Conservation (phyloP, 768 basidiomycete genomes). For the Fomitopsis serialis region DNA sequence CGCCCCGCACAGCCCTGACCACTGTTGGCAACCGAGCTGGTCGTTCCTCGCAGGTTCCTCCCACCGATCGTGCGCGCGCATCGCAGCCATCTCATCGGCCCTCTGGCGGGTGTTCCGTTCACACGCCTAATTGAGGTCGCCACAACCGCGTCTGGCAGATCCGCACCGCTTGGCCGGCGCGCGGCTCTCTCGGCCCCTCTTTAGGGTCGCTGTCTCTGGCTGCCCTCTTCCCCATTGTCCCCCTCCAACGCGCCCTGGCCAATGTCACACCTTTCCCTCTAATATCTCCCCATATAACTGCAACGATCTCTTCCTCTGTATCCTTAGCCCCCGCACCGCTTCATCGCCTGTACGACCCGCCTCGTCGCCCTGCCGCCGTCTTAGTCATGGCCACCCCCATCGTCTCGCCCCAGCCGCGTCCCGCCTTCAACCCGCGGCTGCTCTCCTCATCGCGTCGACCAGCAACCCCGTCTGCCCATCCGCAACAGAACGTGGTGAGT, state of each 20-base stretch:
- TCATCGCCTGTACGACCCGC: slow-evolving; percentile 9
- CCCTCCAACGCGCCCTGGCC: slow-evolving; percentile 11
- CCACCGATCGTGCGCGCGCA: too few species aligned
- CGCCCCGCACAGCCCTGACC: too few species aligned
- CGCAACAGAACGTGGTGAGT: slow-evolving; percentile 20
- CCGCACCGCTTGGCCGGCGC: not conserved
- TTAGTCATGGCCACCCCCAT: slow-evolving; percentile 34
- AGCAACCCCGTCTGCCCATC: slow-evolving; percentile 21
- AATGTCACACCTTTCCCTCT: slow-evolving; percentile 17
- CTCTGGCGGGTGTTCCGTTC: not conserved
- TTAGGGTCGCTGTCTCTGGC: slow-evolving; percentile 4
- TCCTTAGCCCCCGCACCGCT: slow-evolving; percentile 20
- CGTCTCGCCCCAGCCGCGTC: slow-evolving; percentile 35
- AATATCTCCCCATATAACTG: slow-evolving; percentile 24
- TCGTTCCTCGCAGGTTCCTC: too few species aligned
- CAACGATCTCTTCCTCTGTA: slow-evolving; percentile 26
- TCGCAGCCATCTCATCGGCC: too few species aligned
- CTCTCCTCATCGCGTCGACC: slow-evolving; percentile 4
- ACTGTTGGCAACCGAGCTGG: too few species aligned
- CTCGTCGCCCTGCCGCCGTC: slow-evolving; percentile 4
- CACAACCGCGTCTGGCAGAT: not conserved
- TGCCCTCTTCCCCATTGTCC: slow-evolving; percentile 15
- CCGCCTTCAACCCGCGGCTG: slow-evolving; percentile 13
- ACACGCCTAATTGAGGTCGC: not conserved
- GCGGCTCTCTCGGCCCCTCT: not conserved